A percentile compares a stretch with the other conserved stretches of the same genome.
Conservation (phyloP, 805 yeast species). For the Candida ulmi region DNA sequence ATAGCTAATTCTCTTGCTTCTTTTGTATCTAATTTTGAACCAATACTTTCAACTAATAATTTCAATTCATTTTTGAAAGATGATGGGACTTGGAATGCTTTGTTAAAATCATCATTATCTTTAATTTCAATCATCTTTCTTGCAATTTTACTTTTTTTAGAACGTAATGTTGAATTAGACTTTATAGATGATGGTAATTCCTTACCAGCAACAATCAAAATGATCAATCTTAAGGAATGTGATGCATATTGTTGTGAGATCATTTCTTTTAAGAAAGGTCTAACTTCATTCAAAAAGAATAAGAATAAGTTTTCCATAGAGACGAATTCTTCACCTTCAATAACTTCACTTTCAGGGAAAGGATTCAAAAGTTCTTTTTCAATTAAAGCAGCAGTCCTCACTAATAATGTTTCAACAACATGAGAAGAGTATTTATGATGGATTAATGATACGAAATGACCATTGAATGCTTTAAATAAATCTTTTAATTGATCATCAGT, state of each 20-base stretch:
- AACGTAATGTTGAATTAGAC: constrained; percentile 68
- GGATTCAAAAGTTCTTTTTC: constrained; percentile 64
- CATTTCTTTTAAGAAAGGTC: constrained; percentile 54
- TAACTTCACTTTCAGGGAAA: constrained; percentile 25
- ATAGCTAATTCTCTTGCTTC: constrained; percentile 69
- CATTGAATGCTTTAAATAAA: constrained; percentile 60
- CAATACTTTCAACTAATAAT: constrained; percentile 38
- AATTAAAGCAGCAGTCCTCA: constrained; percentile 64
- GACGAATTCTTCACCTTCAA: constrained; percentile 31
- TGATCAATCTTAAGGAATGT: constrained; percentile 71
- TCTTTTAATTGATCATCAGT: constrained; percentile 58
- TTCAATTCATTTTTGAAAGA: constrained; percentile 59
- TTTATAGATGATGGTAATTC: constrained; percentile 68
- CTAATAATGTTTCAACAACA: constrained; percentile 80
- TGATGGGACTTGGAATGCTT: constrained; percentile 63
- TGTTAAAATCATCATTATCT: constrained; percentile 67
- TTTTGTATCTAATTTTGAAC: constrained; percentile 31
- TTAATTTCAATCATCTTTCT: constrained; percentile 88
- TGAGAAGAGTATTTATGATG: constrained; percentile 92
- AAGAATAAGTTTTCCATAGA: constrained; percentile 65
- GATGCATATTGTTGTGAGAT: constrained; percentile 78
- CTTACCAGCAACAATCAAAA: constrained; percentile 72
- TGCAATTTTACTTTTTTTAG: constrained; percentile 81
- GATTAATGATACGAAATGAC: constrained; percentile 71
- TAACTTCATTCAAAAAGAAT: constrained; percentile 60